These are phyloP conservation scores for Penicillium paradoxum DNA, from an alignment of 495 filamentous ascomycete genomes.

Conservation along the genomic window DNA sequence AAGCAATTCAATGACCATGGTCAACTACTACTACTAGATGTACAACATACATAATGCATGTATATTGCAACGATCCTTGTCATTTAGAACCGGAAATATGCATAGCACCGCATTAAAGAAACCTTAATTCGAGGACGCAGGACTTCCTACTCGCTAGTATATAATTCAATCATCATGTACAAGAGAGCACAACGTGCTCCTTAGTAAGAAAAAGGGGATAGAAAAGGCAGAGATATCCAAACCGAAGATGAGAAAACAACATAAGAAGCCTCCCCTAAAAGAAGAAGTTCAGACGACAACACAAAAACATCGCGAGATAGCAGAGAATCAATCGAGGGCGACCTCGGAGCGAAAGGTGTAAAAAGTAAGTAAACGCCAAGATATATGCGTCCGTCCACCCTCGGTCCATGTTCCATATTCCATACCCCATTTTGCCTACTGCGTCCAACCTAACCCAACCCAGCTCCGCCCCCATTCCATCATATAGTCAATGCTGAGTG, in stretches of 20 bases:
- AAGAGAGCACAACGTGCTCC: background rate
- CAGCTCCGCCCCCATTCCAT: background rate
- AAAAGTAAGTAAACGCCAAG: conserved; percentile 3
- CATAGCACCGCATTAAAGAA: background rate
- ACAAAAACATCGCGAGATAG: background rate
- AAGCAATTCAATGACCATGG: too few relatives aligned
- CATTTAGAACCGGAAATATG: background rate
- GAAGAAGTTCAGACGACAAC: background rate
- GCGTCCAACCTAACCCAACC: background rate
- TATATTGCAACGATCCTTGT: background rate
- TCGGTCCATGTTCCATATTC: background rate
- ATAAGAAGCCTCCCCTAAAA: background rate
- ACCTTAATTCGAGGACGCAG: background rate
- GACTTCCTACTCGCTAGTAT: conserved; percentile 1
- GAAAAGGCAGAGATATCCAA: background rate
- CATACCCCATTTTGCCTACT: background rate
- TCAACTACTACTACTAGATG: too few relatives aligned
- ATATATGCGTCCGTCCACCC: conserved; percentile 1
- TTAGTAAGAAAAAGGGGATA: background rate
- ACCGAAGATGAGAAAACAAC: background rate
- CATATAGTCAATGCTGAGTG: background rate
- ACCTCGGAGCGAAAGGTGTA: background rate
- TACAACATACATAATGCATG: too few relatives aligned
- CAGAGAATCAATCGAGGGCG: background rate
- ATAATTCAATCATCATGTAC: conserved; percentile 7